Evolutionary conservation across 169 alveolate genomes (phyloP).

Genomic region (Eimeria praecox): DNA sequence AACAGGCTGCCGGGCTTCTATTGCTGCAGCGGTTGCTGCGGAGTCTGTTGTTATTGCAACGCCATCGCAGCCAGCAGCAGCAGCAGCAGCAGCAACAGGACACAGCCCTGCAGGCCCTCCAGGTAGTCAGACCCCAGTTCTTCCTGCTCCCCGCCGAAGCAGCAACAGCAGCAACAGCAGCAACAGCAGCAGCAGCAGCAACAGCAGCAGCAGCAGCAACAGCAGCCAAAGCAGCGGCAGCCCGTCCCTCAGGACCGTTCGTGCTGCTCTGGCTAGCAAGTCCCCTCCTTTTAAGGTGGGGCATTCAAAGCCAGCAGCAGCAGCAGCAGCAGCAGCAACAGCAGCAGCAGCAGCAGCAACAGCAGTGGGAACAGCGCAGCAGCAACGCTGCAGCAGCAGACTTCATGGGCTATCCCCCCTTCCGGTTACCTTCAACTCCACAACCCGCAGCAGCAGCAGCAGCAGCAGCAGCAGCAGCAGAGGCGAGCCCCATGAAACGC

Average conservation of each 20-base stretch:
- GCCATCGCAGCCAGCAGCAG: conserved; percentile 37
- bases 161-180: too few relatives aligned
- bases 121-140: background rate
- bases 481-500: conserved; percentile 28
- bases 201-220: conserved; percentile 35
- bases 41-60: conserved; percentile 28
- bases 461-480: conserved; percentile 34
- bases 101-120: background rate
- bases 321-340: conserved; percentile 44
- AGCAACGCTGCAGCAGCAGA: conserved; percentile 75
- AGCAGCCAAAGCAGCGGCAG: conserved; percentile 57
- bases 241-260: background rate
- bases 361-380: conserved; percentile 7
- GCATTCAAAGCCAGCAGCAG: conserved; percentile 32
- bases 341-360: conserved; percentile 56
- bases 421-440: background rate
- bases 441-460: conserved; percentile 59
- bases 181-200: background rate
- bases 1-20: conserved; percentile 42
- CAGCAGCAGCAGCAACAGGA: conserved; percentile 57
- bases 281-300: conserved; percentile 53
- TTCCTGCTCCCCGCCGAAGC: conserved; percentile 53
- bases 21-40: conserved; percentile 63
- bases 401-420: conserved; percentile 44
- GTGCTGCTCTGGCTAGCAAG: conserved; percentile 66